Base-by-base conservation (phyloP, 441 rosid species). In the Aquilaria agallochum region DNA sequence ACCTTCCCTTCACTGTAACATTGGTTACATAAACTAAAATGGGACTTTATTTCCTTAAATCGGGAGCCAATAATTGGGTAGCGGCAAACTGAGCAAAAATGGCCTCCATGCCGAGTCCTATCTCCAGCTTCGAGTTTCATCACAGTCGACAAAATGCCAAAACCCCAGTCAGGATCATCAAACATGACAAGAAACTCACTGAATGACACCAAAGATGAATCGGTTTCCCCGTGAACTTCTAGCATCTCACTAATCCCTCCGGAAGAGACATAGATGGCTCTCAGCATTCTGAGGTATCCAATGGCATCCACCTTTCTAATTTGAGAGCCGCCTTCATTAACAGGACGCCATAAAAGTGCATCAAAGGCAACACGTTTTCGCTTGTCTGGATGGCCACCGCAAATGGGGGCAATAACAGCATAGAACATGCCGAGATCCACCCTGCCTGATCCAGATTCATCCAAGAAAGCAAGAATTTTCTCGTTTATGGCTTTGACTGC, bases 1-100 rank as follows among this genome's bases (percentile, higher is more conserved):
- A 91, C 90, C 69, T 91, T 91, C 57, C 97, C 97, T 77, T 89
- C 96, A 30, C 97, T 79, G 67, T 89, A 91, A 66, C 97, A 91
- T 55, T 83, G 92, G 73, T 76, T 87, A 73, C 96, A 91, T 65
- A 91, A 70, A 63, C 89, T 89, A 67, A 91, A 88, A 72, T 81
- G 79, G 27, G 84, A 78, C 63, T 87, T 89, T 63, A 82, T 70
- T 80, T 91, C 97, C 83, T 83, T 91, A 76, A 91, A 91, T 57
- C 94, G 87, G 2, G 94, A 87, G 1, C 97, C 97, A 5, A 87
- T 89, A 1, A 91, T 62, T 6, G 94, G 96, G 73, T 89, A 85
- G 53, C 86, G 81, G 71, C 97, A 91, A 71, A 89, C 90, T 5
- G 92, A 82, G 69, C 96, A 91, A 2, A 82, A 77, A 31, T 75